A percentile compares a stretch with the other conserved stretches of the same genome.
phyloP scores from a whole-genome alignment of 2,329 filamentous ascomycete species.

The Penicillium sp. region DNA sequence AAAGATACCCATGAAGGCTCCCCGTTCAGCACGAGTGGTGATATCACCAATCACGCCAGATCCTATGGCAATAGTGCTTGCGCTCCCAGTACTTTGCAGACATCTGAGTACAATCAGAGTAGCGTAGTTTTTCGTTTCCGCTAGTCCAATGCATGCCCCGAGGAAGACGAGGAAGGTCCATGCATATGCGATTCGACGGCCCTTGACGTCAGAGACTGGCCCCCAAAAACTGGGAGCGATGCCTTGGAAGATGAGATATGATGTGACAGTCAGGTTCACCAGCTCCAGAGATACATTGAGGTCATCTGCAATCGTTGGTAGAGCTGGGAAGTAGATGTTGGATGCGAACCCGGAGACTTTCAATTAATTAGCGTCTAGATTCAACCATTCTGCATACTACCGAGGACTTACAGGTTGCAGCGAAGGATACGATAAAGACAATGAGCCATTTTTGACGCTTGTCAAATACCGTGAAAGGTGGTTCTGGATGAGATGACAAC shows the following conservation, averaged over 20 bases:
- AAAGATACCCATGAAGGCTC: conserved; percentile 51
- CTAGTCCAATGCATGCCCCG: conserved; percentile 50
- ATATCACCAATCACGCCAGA: conserved; percentile 53
- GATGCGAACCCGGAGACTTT: conserved; percentile 52
- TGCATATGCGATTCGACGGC: conserved; percentile 49
- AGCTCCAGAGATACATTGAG: conserved; percentile 47
- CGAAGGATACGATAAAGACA: conserved; percentile 55
- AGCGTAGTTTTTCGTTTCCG: conserved; percentile 46
- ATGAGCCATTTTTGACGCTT: conserved; percentile 57
- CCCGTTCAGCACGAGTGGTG: conserved; percentile 48
- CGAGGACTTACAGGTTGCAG: conserved; percentile 55
- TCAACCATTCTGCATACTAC: not conserved
- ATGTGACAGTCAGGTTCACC: conserved; percentile 54
- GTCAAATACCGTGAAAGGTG: conserved; percentile 60
- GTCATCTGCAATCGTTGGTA: conserved; percentile 50
- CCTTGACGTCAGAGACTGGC: conserved; percentile 48
- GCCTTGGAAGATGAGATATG: conserved; percentile 55
- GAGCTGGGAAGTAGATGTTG: conserved; percentile 56
- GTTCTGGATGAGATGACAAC: conserved; percentile 15
- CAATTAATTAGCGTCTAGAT: not conserved
- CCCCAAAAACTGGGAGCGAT: conserved; percentile 53
- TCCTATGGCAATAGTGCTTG: conserved; percentile 53
- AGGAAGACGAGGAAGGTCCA: conserved; percentile 50
- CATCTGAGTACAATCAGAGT: conserved; percentile 49
- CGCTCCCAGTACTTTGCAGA: conserved; percentile 53